A percentile compares a stretch with the other conserved stretches of the same genome.
Evolutionary conservation across 192 early-diverging fungal species (phyloP).

Genomic region (Coemansia sp.): DNA sequence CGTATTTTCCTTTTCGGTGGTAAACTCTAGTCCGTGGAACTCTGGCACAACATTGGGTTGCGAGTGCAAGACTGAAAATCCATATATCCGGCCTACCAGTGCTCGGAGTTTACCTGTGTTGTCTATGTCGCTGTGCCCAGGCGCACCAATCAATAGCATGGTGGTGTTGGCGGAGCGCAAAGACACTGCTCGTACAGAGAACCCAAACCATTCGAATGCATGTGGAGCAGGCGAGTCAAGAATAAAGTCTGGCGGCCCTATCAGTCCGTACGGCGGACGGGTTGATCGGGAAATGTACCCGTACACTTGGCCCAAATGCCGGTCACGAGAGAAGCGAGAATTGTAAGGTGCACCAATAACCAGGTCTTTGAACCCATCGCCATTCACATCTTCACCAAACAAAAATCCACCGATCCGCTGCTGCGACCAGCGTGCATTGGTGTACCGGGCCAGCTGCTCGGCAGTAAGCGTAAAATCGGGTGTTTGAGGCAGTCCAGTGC

Average conservation of each 20-base stretch:
- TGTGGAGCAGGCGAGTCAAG: slow-evolving; percentile 32
- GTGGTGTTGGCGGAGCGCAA: slow-evolving; percentile 12
- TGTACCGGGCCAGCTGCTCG: slow-evolving; percentile 23
- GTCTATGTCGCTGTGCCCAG: slow-evolving; percentile 46
- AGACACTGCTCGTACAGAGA: slow-evolving; percentile 25
- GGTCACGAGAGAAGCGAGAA: slow-evolving; percentile 15
- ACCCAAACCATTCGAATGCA: slow-evolving; percentile 59
- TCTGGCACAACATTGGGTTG: not conserved
- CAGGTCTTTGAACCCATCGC: slow-evolving; percentile 66
- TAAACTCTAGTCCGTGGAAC: slow-evolving; percentile 30
- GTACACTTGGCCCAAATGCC: slow-evolving; percentile 54
- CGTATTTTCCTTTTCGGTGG: slow-evolving; percentile 21
- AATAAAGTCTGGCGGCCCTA: slow-evolving; percentile 39
- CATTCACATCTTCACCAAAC: slow-evolving; percentile 62
- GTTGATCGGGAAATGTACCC: slow-evolving; percentile 34
- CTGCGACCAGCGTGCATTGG: slow-evolving; percentile 16
- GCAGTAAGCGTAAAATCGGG: slow-evolving; percentile 56
- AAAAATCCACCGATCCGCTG: slow-evolving; percentile 49
- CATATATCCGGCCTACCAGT: slow-evolving; percentile 59
- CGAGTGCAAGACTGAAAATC: slow-evolving; percentile 27
- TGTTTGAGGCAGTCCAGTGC: slow-evolving; percentile 46
- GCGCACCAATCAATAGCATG: slow-evolving; percentile 57
- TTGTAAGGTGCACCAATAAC: slow-evolving; percentile 66
- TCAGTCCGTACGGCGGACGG: not conserved
- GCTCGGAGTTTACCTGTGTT: not conserved